Base-by-base conservation (phyloP, 306 rosid genomes). In the Vicia villosa region DNA sequence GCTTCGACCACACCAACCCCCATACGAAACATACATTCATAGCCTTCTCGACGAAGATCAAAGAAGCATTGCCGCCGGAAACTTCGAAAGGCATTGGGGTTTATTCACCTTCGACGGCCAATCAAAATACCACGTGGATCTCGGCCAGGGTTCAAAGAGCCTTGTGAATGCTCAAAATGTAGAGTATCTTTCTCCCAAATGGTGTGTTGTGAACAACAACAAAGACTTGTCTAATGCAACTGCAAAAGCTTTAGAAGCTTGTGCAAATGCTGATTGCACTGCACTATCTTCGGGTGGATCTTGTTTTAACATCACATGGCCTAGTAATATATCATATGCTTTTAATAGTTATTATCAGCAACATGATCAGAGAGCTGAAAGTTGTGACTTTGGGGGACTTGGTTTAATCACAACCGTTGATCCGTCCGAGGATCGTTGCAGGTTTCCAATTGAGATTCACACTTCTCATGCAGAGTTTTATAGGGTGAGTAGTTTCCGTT, bases 191-290 rank as follows among this genome's bases (percentile, higher is more conserved):
- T 78, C 95, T 52, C 60, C 94, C 1, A 88, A 72, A 77, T 94
- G 98, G 98, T 90, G 97, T 73, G 98, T 94, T 38, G 92, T 85
- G 84, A 87, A 94, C 97, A 85, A 90, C 80, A 94, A 90, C 4
- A 67, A 62, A 77, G 92, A 86, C 79, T 60, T 85, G 78, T 86
- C 90, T 10, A 86, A 88, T 79, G 94, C 88, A 30, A 80, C 82
- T 26, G 81, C 88, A 1, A 79, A 76, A 51, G 96, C 92, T 34
- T 66, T 69, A 56, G 86, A 83, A 58, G 96, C 95, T 3, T 94
- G 98, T 71, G 79, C 75, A 8, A 70, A 62, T 46, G 90, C 97
- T 40, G 98, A 94, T 80, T 94, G 98, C 32, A 80, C 90, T 15
- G 85, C 92, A 38, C 72, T 94, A 5, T 87, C 86, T 55, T 79